Evolutionary conservation across 2,329 filamentous ascomycete genomes (phyloP), one percentile per base, ranked within the genome.

Genomic region (Colletotrichum eremochloae): DNA sequence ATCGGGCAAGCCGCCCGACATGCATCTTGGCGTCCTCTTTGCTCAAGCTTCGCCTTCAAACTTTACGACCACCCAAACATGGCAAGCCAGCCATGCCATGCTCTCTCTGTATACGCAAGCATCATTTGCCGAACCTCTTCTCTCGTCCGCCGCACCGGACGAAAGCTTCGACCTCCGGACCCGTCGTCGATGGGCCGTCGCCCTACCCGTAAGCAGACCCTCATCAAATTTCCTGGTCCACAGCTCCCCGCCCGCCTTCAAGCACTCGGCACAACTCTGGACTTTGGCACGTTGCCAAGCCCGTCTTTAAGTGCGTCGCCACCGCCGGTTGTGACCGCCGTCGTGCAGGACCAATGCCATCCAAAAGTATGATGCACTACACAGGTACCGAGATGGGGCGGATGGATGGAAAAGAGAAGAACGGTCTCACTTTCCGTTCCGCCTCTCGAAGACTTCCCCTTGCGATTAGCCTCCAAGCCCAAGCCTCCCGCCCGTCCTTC

Each of bases 71-170:
- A 46, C 42, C 42, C 42, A 46, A 46, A 18, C 1, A 36, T 46
- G 42, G 15, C 4, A 46, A 46, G 24, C 24, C 24, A 24, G 24
- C 24, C 6, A 15, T 15, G 15, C 4, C 7, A 20, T 20, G 14
- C 42, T 36, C 8, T 36, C 5, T 36, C 33, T 36, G 14, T 44
- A 24, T 3, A 48, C 20, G 44, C 15, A 48, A 8, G 20, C 15
- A 48, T 48, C 24, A 31, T 65, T 65, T 38, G 33, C 33, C 3
- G 61, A 40, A 50, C 52, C n/a, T 40, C 67, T n/a, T 42, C 61
- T 69, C 8, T 70, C 63, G 44, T 61, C 67, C 67, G 63, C 67
- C 67, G 63, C 63, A 15, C 33, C 63, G 63, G 63, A 57, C 38
- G 55, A 18, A 44, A 18, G 15, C 42, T 53, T 50, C 12, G 15